Evolutionary conservation across 176 grass and related monocot genomes (phyloP).

Genomic region (Zea mays): DNA sequence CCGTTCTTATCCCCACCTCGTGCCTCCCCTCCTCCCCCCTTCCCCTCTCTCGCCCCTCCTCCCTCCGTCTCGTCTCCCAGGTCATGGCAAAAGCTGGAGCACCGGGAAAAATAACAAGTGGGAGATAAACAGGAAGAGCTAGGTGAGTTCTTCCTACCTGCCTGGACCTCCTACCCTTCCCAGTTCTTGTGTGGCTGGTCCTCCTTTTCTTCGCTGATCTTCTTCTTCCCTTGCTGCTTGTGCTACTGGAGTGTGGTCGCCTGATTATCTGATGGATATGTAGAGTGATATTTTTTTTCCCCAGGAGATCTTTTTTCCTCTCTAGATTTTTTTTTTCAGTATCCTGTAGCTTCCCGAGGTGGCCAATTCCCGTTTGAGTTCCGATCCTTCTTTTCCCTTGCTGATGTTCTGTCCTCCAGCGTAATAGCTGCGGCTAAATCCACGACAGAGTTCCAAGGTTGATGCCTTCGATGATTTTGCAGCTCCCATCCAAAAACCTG

Average conservation of each 20-base stretch:
- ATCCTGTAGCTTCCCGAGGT: neutral
- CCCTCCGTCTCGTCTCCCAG: slow-evolving; percentile 17
- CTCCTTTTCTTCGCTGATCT: slow-evolving; percentile 2
- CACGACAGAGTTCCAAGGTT: slow-evolving; percentile 7
- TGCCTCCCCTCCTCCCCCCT: neutral
- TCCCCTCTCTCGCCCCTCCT: neutral
- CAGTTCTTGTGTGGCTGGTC: slow-evolving; percentile 8
- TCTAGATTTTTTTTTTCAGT: slow-evolving; percentile 14
- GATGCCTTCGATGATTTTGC: slow-evolving; percentile 6
- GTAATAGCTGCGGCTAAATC: neutral
- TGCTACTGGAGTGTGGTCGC: neutral
- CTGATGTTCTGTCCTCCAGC: neutral
- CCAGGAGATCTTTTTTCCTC: neutral
- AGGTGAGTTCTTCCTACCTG: slow-evolving; percentile 50
- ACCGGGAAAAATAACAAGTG: slow-evolving; percentile 40
- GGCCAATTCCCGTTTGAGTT: slow-evolving; percentile 43
- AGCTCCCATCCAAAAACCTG: neutral
- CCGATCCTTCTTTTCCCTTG: neutral
- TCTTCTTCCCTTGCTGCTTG: neutral
- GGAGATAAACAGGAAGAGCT: slow-evolving; percentile 11
- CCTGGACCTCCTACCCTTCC: neutral
- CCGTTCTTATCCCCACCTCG: slow-evolving; percentile 47
- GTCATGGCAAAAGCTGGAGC: slow-evolving; percentile 45
- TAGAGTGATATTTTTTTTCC: neutral
- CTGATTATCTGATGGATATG: neutral